A percentile compares a stretch with the other conserved stretches of the same genome.
These are phyloP conservation scores for Solanum hybrid DNA, from an alignment of 305 asterid genomes.

Conservation along the genomic window DNA sequence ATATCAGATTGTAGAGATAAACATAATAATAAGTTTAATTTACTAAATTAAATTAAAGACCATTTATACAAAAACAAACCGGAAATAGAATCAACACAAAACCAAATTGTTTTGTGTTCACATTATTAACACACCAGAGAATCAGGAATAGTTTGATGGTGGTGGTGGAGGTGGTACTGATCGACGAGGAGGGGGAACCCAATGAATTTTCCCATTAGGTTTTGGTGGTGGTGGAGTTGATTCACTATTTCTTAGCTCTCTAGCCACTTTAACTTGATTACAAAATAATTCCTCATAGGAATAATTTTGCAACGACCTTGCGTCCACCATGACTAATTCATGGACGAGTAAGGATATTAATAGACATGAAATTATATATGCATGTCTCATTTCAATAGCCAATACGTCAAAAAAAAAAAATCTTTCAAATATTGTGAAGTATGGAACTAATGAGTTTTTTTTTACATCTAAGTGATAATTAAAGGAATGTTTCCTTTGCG, in stretches of 20 bases:
- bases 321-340: not conserved
- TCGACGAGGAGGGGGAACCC: not conserved
- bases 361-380: not conserved
- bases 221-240: not conserved
- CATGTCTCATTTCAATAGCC: not conserved
- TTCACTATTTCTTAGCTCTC: not conserved
- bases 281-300: not conserved
- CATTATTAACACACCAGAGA: not conserved
- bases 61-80: too few relatives aligned
- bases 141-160: not conserved
- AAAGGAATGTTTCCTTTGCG: not conserved
- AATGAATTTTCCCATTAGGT: not conserved
- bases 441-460: not conserved
- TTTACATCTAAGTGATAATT: not conserved
- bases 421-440: not conserved
- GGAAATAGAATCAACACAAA: too few relatives aligned
- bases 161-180: not conserved
- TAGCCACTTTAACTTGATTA: not conserved
- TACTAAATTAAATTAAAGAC: too few relatives aligned
- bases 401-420: not conserved
- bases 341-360: not conserved
- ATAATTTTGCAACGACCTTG: not conserved
- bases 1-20: too few relatives aligned
- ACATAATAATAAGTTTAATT: too few relatives aligned
- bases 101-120: not conserved